Base-by-base conservation (phyloP, 2,329 filamentous ascomycete genomes). In the Penicillium italicum region DNA sequence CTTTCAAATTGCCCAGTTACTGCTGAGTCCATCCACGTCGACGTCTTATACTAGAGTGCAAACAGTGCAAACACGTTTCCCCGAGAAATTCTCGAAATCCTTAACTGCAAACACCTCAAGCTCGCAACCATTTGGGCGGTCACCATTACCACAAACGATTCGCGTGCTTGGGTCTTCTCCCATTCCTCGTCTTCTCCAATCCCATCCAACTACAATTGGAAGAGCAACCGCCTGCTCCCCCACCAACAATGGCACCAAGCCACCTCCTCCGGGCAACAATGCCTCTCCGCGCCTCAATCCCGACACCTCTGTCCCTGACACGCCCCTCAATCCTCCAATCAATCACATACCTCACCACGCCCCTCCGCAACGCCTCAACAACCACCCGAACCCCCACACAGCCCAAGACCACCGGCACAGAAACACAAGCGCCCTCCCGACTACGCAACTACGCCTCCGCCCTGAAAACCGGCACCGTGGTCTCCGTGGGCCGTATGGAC, bases 401-500 rank as follows among this genome's bases (percentile, higher is more conserved):
- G 16, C 51, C 58, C 46, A 51, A 56, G 33, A 40, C 58, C 28
- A 57, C 53, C 20, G 45, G 50, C 42, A 55, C 62, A 55, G 45
- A 48, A 28, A 59, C 62, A 53, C 55, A 51, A 54, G 57, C 58
- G 12, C 67, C 64, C 22, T 61, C 70, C 37, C 68, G 67, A 34
- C 66, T 73, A 52, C 72, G 72, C 62, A 59, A 50, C 52, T 75
- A 74, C 58, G 69, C 71, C 58, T 73, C 69, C 59, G 63, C 58
- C 47, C 50, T 69, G 50, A 71, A 71, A 56, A 70, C 62, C 54
- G 74, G 74, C 60, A 76, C 73, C 40, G 74, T 77, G 26, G 63
- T 70, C 45, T 74, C 74, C 22, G 74, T 73, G 46, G 74, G 74
- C 48, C 65, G 66, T 26, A 77, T 76, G 74, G 64, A 75, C 50